A percentile compares a stretch with the other conserved stretches of the same genome.
Conservation (phyloP, 805 yeast genomes). For the Yamadazyma paraphyllophila region DNA sequence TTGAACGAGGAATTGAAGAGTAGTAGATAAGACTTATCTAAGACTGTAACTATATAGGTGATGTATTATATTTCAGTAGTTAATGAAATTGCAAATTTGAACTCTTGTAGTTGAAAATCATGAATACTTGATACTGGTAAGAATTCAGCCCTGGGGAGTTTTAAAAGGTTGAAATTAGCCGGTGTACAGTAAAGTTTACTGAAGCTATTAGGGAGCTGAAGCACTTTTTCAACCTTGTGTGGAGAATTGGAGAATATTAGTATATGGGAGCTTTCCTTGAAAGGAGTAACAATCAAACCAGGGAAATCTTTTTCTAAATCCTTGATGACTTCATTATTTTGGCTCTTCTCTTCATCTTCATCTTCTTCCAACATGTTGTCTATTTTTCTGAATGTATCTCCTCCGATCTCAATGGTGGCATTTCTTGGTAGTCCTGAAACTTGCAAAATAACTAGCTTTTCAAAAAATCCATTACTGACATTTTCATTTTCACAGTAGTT, state of each 20-base stretch:
- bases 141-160: constrained; percentile 10
- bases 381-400: constrained; percentile 43
- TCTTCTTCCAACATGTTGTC: constrained; percentile 46
- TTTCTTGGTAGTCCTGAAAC: constrained; percentile 59
- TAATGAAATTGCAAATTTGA: constrained; percentile 16
- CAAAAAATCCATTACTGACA: constrained; percentile 15
- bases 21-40: not conserved
- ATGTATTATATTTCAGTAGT: constrained; percentile 15
- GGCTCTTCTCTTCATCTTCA: constrained; percentile 6
- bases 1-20: constrained; percentile 10
- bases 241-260: constrained; percentile 16
- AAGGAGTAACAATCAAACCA: not conserved
- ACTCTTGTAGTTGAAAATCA: constrained; percentile 12
- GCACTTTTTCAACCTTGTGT: constrained; percentile 11
- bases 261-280: not conserved
- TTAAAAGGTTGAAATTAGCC: constrained; percentile 1
- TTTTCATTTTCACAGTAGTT: constrained; percentile 28
- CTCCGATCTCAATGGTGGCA: constrained; percentile 77
- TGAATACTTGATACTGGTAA: constrained; percentile 18
- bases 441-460: constrained; percentile 49
- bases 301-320: constrained; percentile 1
- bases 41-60: not conserved
- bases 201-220: constrained; percentile 2
- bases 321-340: not conserved
- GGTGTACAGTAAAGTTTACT: constrained; percentile 8